Percentiles rank a stretch among this genome's conserved stretches.
Evolutionary conservation across 352 stramenopile species (phyloP).

Genomic region (Plasmopara halstedii): DNA sequence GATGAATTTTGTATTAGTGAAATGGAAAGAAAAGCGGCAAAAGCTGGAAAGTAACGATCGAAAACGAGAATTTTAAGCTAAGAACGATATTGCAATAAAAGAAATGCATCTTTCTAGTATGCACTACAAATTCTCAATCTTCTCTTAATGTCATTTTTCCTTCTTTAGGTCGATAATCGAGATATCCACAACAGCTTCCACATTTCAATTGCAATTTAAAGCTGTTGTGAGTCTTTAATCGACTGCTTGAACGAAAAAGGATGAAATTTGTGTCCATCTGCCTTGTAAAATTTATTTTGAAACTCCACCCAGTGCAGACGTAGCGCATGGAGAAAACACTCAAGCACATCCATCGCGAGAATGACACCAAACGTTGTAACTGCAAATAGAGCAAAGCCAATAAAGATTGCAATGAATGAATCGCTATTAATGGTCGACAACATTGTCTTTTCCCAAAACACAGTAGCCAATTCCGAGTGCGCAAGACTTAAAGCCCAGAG

Average conservation of each 20-base stretch:
- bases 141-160: constrained; percentile 11
- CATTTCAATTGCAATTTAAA: no score
- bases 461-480: constrained; percentile 89
- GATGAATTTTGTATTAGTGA: constrained; percentile 35
- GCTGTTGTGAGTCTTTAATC: constrained; percentile 57
- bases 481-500: constrained; percentile 98
- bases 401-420: constrained; percentile 95
- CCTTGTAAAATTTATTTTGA: constrained; percentile 99
- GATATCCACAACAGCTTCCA: no score
- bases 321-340: constrained; percentile 99
- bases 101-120: no score
- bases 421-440: constrained; percentile 95
- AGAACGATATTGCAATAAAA: not conserved
- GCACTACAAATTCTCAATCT: no score
- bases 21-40: constrained; percentile 59
- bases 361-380: constrained; percentile 96
- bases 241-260: constrained; percentile 92
- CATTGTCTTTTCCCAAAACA: constrained; percentile 99
- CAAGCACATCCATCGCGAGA: constrained; percentile 98
- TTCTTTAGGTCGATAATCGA: constrained; percentile 6
- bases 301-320: constrained; percentile 99
- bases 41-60: constrained; percentile 24
- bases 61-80: not conserved
- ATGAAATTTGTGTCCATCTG: constrained; percentile 95
- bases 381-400: constrained; percentile 90